Conservation (phyloP, 106 monocot genomes). For the Iris macrosiphon region DNA sequence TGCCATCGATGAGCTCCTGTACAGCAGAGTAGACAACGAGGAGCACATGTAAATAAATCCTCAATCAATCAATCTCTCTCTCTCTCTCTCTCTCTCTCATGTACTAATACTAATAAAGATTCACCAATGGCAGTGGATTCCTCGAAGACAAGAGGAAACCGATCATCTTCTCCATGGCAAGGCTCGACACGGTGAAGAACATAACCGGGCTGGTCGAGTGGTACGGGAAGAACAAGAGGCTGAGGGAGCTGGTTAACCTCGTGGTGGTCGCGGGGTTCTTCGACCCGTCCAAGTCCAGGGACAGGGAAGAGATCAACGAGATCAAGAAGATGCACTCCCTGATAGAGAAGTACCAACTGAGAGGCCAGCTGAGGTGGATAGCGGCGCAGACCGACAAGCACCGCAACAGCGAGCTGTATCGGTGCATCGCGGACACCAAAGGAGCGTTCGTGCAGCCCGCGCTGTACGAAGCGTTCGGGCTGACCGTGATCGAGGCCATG, state of each 20-base stretch:
- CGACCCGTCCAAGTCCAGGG: constrained; percentile 81
- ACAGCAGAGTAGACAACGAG: constrained; percentile 58
- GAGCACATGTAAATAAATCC: constrained; percentile 85
- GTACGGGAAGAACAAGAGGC: constrained; percentile 81
- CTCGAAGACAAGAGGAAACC: constrained; percentile 77
- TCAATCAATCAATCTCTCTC: not conserved
- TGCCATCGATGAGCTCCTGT: constrained; percentile 75
- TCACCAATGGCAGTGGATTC: constrained; percentile 71
- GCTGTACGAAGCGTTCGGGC: constrained; percentile 89
- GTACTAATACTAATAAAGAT: constrained; percentile 5
- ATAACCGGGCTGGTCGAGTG: constrained; percentile 83
- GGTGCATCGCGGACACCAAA: constrained; percentile 86
- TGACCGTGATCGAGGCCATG: constrained; percentile 99
- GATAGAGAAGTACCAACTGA: constrained; percentile 69
- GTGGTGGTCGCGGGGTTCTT: constrained; percentile 87
- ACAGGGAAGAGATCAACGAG: constrained; percentile 86
- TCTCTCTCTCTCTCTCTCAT: not conserved
- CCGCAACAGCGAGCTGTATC: constrained; percentile 85
- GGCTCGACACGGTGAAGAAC: constrained; percentile 95
- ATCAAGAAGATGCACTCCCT: constrained; percentile 93
- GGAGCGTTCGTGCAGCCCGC: constrained; percentile 98
- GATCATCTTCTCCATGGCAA: constrained; percentile 96
- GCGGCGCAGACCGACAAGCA: constrained; percentile 73
- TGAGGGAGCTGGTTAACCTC: constrained; percentile 83
- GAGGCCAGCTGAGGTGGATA: constrained; percentile 93